Base-by-base conservation (phyloP, 495 filamentous ascomycete species). In the Hapsidospora chrysogenum region DNA sequence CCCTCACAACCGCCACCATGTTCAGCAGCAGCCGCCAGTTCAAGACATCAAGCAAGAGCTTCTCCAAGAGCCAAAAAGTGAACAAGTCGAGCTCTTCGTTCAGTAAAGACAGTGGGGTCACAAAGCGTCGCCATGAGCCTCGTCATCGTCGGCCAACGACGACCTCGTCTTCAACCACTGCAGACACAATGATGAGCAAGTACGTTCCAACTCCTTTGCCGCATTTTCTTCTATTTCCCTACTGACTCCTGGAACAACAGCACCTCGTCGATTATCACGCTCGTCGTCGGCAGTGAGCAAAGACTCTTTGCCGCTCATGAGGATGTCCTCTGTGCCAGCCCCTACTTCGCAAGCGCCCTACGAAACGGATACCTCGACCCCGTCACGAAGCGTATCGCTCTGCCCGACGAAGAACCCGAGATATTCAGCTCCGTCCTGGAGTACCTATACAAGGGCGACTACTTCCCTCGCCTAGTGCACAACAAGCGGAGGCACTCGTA, bases 361-460 rank as follows among this genome's bases (percentile, higher is more conserved):
- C 64, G 68, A 37, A 64, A 66, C 36, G 66, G 76, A 45, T 78
- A 77, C 57, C 62, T 75, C 51, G 70, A 75, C 40, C 48, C 70
- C 3, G 52, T 65, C 43, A 63, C 64, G 46, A 84, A 81, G 56
- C 72, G 74, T 40, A 74, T 92, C 45, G 60, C 76, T 35, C 74
- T 95, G 17, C 80, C 86, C 3, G 72, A 85, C 37, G 85, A 93
- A 54, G 71, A 84, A 46, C 80, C 86, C 11, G 84, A 92, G 50
- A 74, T 89, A 47, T 81, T 95, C 64, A 89, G 85, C 18, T 84
- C 78, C 14, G 64, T 95, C 13, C 73, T 95, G 33, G 85, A 93
- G 51, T 93, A 79, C 47, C 74, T 93, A 39, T 93, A 95, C 69
- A 86, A 66, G 57, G 85, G 80, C 43, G 85, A 93, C 52, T 95